Percentiles rank a stretch among this genome's conserved stretches.
Conservation (phyloP, 176 grass and related monocot species). For the Otatea glauca region DNA sequence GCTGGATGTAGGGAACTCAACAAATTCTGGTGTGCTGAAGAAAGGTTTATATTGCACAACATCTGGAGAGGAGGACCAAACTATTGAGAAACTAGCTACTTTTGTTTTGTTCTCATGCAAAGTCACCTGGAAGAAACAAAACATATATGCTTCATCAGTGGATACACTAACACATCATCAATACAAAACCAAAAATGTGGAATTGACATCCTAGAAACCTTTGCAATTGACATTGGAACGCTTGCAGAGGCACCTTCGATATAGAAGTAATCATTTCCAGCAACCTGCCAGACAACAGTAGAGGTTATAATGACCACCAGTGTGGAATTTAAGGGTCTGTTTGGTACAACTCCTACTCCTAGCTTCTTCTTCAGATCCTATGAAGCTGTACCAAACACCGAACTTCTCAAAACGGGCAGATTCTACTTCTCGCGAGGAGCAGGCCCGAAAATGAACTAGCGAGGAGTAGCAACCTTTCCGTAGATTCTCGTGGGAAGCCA, state of each 20-base stretch:
- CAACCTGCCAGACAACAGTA: slow-evolving; percentile 50
- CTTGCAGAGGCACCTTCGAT: slow-evolving; percentile 80
- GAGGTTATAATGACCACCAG: slow-evolving; percentile 1
- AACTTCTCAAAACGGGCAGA: too few species aligned
- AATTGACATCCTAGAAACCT: slow-evolving; percentile 54
- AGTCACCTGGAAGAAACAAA: slow-evolving; percentile 58
- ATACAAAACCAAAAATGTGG: slow-evolving; percentile 17
- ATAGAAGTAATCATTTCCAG: slow-evolving; percentile 71
- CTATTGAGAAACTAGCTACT: slow-evolving; percentile 64
- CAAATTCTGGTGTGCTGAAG: slow-evolving; percentile 74
- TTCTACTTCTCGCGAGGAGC: too few species aligned
- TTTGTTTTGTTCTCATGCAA: slow-evolving; percentile 67
- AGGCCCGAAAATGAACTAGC: too few species aligned
- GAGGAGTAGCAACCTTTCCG: too few species aligned
- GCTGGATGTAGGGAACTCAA: slow-evolving; percentile 78
- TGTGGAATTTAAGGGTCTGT: neutral
- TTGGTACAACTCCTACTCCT: too few species aligned
- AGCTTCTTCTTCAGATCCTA: too few species aligned
- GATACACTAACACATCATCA: slow-evolving; percentile 22
- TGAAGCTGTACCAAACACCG: too few species aligned
- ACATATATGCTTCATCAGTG: neutral
- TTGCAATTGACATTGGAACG: slow-evolving; percentile 76
- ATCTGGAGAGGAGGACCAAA: slow-evolving; percentile 83
- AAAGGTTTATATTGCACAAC: slow-evolving; percentile 60
- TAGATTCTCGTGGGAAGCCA: too few species aligned